phyloP scores from a whole-genome alignment of 257 asterid species.

The Solanum neorickii region DNA sequence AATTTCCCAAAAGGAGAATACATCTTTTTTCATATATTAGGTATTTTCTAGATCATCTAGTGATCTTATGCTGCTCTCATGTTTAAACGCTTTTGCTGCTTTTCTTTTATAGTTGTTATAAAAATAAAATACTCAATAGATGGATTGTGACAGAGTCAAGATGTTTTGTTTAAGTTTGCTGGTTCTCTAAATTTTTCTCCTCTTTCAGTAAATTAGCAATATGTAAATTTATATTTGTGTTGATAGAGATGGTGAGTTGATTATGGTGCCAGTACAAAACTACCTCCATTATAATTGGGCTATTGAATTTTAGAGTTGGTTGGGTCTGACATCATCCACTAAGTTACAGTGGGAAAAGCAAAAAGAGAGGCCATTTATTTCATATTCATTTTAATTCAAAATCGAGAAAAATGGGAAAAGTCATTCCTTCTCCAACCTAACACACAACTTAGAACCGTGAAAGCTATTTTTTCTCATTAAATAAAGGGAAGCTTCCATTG shows the following conservation, averaged over 20 bases:
- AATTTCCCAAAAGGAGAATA: neutral
- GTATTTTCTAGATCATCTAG: neutral
- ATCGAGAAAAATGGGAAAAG: neutral
- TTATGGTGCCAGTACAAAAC: neutral
- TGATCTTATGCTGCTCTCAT: neutral
- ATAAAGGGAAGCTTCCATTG: neutral
- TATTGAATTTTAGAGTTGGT: neutral
- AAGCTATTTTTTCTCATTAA: neutral
- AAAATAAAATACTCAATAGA: neutral
- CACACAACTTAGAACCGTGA: neutral
- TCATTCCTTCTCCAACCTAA: neutral
- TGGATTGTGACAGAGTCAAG: neutral
- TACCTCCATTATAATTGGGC: neutral
- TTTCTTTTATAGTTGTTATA: neutral
- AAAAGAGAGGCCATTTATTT: neutral
- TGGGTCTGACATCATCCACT: neutral
- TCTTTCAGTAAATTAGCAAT: neutral
- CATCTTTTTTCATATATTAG: neutral
- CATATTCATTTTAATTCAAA: neutral
- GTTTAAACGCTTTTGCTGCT: neutral
- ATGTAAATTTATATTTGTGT: neutral
- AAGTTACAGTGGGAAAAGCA: neutral
- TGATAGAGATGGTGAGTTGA: neutral
- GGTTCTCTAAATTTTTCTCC: neutral
- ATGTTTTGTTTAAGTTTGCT: neutral